Conservation (phyloP, 192 early-diverging fungal species). For the Paraglomus occultum region DNA sequence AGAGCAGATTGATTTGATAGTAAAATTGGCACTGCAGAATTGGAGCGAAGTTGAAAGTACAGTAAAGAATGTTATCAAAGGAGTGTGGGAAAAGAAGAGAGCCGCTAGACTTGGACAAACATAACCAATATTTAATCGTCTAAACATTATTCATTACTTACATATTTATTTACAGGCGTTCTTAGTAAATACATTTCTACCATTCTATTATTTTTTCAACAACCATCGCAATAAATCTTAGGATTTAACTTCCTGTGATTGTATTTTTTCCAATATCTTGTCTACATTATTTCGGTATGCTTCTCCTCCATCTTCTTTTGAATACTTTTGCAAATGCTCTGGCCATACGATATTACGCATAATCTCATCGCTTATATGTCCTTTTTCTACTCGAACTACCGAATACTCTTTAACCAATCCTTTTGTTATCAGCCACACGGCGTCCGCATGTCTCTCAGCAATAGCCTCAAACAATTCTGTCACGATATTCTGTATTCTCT, state of each 20-base stretch:
- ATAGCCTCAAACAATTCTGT: constrained; percentile 13
- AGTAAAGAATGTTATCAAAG: constrained; percentile 37
- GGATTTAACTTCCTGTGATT: too few relatives aligned
- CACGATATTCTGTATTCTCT: constrained; percentile 3
- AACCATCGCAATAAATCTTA: too few relatives aligned
- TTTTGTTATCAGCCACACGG: constrained; percentile 9
- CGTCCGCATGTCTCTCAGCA: not conserved
- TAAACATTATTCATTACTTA: too few relatives aligned
- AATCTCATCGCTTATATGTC: not conserved
- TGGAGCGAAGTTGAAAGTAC: constrained; percentile 37
- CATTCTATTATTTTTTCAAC: too few relatives aligned
- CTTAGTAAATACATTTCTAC: too few relatives aligned
- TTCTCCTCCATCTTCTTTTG: not conserved
- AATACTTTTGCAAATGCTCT: constrained; percentile 11
- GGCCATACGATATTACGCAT: constrained; percentile 21
- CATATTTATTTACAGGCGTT: too few relatives aligned
- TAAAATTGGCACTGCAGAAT: constrained; percentile 53
- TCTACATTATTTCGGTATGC: too few relatives aligned
- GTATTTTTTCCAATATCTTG: too few relatives aligned
- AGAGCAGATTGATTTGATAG: constrained; percentile 61
- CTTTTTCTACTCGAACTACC: not conserved
- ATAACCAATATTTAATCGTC: too few relatives aligned
- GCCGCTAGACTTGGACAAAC: constrained; percentile 31
- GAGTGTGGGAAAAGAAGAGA: constrained; percentile 39
- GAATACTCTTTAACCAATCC: constrained; percentile 10